Conservation (phyloP, 805 yeast species). For the Wickerhamiella qilinensis region DNA sequence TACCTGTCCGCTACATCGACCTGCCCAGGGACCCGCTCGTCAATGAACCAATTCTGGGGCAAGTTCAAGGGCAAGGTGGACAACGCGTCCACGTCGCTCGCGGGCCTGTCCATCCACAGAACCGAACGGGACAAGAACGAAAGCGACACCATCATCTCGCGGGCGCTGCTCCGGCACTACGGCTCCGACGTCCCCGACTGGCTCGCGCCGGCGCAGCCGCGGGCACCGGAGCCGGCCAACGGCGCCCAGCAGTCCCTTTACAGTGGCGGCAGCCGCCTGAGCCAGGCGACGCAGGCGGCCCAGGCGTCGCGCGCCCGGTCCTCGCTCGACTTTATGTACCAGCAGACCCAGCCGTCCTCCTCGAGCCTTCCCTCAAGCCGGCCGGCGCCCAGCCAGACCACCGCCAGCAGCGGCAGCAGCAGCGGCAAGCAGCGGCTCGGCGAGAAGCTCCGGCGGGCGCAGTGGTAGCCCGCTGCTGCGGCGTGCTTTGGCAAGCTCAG, state of each 20-base stretch:
- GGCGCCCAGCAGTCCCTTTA: background rate
- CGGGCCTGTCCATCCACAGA: constrained; percentile 15
- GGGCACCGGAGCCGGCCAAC: background rate
- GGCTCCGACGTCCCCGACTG: constrained; percentile 18
- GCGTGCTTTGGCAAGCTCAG: too few relatives aligned
- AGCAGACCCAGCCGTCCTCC: background rate
- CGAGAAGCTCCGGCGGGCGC: background rate
- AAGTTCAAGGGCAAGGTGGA: constrained; percentile 16
- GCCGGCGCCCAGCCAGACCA: too few relatives aligned
- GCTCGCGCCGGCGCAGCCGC: constrained; percentile 15
- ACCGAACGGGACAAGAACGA: constrained; percentile 27
- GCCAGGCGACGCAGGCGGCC: background rate
- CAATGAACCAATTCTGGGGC: constrained; percentile 15
- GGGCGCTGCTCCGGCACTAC: constrained; percentile 29
- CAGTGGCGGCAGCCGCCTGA: background rate
- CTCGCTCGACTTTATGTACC: background rate
- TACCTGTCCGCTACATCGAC: too few relatives aligned
- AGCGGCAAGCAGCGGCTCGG: background rate
- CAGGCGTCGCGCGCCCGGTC: background rate
- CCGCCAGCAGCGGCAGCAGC: background rate
- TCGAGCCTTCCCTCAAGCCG: background rate
- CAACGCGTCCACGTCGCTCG: constrained; percentile 15
- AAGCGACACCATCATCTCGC: constrained; percentile 29
- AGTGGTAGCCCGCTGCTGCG: too few relatives aligned
- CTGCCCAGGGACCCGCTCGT: too few relatives aligned